phyloP scores from a whole-genome alignment of 192 early-diverging fungal genomes.

The Gryganskiella cystojenkinii region DNA sequence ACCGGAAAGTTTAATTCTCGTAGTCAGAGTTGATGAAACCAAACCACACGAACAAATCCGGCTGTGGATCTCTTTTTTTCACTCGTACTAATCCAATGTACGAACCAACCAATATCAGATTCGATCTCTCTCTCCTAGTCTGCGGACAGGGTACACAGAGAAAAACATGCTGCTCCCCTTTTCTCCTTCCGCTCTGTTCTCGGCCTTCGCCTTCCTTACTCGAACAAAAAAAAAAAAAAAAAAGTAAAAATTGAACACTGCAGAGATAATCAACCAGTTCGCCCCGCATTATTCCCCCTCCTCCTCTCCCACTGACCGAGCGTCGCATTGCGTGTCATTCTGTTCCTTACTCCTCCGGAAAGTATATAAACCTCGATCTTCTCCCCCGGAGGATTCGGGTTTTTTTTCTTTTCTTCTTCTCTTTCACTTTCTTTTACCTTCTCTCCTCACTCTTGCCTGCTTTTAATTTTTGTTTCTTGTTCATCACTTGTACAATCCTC shows the following conservation, averaged over 20 bases:
- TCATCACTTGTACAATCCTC: not conserved
- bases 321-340: no score
- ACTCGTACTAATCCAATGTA: no score
- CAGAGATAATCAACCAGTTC: not conserved
- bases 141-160: no score
- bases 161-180: no score
- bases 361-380: conserved; percentile 39
- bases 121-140: no score
- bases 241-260: not conserved
- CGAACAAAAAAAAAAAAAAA: not conserved
- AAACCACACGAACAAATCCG: conserved; percentile 9
- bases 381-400: conserved; percentile 8
- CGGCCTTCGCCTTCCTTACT: not conserved
- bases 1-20: conserved; percentile 35
- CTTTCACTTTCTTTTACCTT: conserved; percentile 2
- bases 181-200: no score
- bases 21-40: no score
- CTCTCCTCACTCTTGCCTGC: conserved; percentile 4
- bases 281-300: conserved; percentile 5
- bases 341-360: conserved; percentile 14
- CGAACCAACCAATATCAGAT: no score
- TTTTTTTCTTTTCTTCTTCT: conserved; percentile 16
- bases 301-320: conserved; percentile 1
- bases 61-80: no score
- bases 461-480: conserved; percentile 1